A percentile compares a stretch with the other conserved stretches of the same genome.
Evolutionary conservation across 768 basidiomycete genomes (phyloP).

Genomic region (Mrakia blollopis): DNA sequence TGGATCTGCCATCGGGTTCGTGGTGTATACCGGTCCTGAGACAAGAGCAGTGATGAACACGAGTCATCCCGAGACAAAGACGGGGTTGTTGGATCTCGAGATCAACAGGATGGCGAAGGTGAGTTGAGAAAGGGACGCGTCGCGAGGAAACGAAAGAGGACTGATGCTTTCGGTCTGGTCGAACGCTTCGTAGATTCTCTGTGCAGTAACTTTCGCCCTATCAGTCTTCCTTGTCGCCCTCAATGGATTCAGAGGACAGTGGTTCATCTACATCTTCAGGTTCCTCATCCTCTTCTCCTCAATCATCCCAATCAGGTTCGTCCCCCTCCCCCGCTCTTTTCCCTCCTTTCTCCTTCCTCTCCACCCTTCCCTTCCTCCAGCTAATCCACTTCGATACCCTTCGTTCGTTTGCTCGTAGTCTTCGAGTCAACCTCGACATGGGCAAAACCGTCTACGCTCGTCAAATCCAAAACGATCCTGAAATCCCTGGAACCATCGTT

Average conservation of each 20-base stretch:
- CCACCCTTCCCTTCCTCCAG: too few species aligned
- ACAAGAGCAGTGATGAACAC: slow-evolving; percentile 99
- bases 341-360: too few species aligned
- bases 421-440: slow-evolving; percentile 99
- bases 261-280: slow-evolving; percentile 94
- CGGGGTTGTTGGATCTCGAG: slow-evolving; percentile 84
- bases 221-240: slow-evolving; percentile 88
- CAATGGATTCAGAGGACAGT: slow-evolving; percentile 90
- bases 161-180: not conserved
- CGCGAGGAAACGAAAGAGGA: not conserved
- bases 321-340: not conserved
- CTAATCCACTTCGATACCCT: too few species aligned
- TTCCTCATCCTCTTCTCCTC: slow-evolving; percentile 98
- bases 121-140: slow-evolving; percentile 15
- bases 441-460: slow-evolving; percentile 97
- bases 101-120: slow-evolving; percentile 96
- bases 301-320: slow-evolving; percentile 96
- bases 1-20: slow-evolving; percentile 83
- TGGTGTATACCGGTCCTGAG: slow-evolving; percentile 90
- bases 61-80: slow-evolving; percentile 90
- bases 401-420: slow-evolving; percentile 50
- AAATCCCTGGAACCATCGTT: slow-evolving; percentile 93
- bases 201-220: slow-evolving; percentile 84
- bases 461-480: slow-evolving; percentile 85
- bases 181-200: slow-evolving; percentile 65